phyloP scores from a whole-genome alignment of 2,329 filamentous ascomycete species.

The Aspergillus unguis region DNA sequence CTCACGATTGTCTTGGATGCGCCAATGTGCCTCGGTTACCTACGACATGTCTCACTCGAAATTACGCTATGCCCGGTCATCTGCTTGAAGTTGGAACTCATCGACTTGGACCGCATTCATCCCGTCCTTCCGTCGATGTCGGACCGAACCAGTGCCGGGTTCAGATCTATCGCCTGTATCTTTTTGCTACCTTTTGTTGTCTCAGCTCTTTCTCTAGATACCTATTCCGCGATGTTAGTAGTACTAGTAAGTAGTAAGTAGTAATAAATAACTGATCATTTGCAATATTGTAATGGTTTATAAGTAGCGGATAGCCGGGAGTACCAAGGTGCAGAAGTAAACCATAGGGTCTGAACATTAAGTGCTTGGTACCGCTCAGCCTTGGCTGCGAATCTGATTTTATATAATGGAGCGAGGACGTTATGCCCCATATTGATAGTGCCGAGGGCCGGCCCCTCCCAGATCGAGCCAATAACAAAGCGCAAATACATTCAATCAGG shows the following conservation, averaged over 20 bases:
- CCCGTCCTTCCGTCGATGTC: background rate
- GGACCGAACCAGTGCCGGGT: background rate
- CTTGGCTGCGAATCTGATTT: too few relatives aligned
- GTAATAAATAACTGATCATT: background rate
- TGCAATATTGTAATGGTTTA: background rate
- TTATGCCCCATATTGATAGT: too few relatives aligned
- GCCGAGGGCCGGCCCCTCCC: too few relatives aligned
- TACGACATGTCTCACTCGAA: constrained; percentile 3
- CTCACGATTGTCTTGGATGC: constrained; percentile 11
- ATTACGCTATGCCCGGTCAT: background rate
- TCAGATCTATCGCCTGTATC: background rate
- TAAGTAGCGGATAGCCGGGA: background rate
- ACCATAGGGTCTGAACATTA: too few relatives aligned
- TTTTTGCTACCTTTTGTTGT: constrained; percentile 2
- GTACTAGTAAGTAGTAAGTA: background rate
- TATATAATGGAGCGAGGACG: too few relatives aligned
- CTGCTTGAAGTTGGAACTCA: background rate
- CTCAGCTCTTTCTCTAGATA: constrained; percentile 27
- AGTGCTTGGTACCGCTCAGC: too few relatives aligned
- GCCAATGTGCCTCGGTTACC: constrained; percentile 10
- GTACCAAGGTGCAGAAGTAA: too few relatives aligned
- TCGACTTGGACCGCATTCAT: background rate
- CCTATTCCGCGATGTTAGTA: constrained; percentile 22
- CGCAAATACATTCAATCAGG: too few relatives aligned
- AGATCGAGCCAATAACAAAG: too few relatives aligned